These are phyloP conservation scores for Diplogelasinospora grovesii DNA, from an alignment of 495 filamentous ascomycete species.

Conservation along the genomic window DNA sequence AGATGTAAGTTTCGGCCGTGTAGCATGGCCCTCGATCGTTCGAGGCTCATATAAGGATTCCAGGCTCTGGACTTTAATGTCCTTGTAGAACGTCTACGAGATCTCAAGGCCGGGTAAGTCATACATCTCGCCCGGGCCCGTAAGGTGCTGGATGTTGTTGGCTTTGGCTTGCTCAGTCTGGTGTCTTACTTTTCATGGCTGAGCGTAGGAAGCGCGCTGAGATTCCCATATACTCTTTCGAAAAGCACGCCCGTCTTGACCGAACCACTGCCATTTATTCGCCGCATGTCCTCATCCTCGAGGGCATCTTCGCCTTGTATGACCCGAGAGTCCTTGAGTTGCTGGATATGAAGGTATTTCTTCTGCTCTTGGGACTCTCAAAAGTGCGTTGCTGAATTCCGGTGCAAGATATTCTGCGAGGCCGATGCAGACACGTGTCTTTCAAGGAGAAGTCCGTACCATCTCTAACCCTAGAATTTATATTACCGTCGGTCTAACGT, in stretches of 20 bases:
- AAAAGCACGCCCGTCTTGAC: slow-evolving; percentile 73
- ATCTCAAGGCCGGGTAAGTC: slow-evolving; percentile 84
- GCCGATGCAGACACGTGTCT: slow-evolving; percentile 93
- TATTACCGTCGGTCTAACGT: too few relatives aligned
- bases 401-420: slow-evolving; percentile 80
- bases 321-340: slow-evolving; percentile 80
- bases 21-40: background rate
- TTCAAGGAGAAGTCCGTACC: slow-evolving; percentile 71
- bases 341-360: slow-evolving; percentile 78
- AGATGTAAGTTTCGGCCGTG: slow-evolving; percentile 36
- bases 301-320: slow-evolving; percentile 92
- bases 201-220: slow-evolving; percentile 73
- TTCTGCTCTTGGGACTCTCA: background rate
- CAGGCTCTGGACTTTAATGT: slow-evolving; percentile 89
- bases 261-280: slow-evolving; percentile 87
- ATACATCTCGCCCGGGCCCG: background rate
- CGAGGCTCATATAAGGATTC: slow-evolving; percentile 14
- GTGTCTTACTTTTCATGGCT: slow-evolving; percentile 1
- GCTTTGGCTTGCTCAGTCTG: too few relatives aligned
- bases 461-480: background rate
- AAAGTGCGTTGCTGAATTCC: slow-evolving; percentile 12
- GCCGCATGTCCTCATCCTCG: slow-evolving; percentile 88
- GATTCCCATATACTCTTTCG: slow-evolving; percentile 92
- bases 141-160: slow-evolving; percentile 5
- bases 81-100: slow-evolving; percentile 69